Evolutionary conservation across 2,329 filamentous ascomycete genomes (phyloP).

Genomic region (Neoascochyta sp.): DNA sequence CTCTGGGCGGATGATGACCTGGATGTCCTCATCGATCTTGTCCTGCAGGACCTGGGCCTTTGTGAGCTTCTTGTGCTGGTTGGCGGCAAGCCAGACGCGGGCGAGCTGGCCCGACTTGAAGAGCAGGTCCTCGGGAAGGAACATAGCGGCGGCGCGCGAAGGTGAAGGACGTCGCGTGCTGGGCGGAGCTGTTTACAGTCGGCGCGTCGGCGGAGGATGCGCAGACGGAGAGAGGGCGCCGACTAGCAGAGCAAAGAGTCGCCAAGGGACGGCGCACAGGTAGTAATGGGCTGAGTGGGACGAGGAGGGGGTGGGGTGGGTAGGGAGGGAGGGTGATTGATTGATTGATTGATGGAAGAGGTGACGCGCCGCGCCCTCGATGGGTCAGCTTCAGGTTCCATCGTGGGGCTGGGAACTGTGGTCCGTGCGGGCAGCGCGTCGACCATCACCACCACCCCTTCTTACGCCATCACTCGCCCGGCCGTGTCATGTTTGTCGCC

Average conservation of each 20-base stretch:
- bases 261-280: conserved; percentile 17
- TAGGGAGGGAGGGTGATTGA: conserved; percentile 20
- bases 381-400: conserved; percentile 17
- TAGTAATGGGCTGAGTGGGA: conserved; percentile 23
- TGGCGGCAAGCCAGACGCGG: conserved; percentile 96
- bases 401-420: too few species aligned
- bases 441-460: conserved; percentile 2
- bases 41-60: conserved; percentile 95
- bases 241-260: conserved; percentile 11
- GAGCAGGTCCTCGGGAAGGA: conserved; percentile 93
- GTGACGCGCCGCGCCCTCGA: conserved; percentile 20
- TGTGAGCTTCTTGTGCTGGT: conserved; percentile 95
- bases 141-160: conserved; percentile 59
- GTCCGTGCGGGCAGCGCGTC: too few species aligned
- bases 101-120: conserved; percentile 96
- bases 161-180: conserved; percentile 8
- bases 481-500: too few species aligned
- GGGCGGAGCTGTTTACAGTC: conserved; percentile 7
- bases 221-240: conserved; percentile 22
- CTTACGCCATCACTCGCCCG: conserved; percentile 6
- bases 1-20: conserved; percentile 81
- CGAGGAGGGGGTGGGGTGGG: conserved; percentile 9
- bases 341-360: too few species aligned
- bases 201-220: conserved; percentile 24
- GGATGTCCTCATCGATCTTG: conserved; percentile 90